Percentiles rank a stretch among this genome's conserved stretches.
phyloP scores from a whole-genome alignment of 768 basidiomycete species.

The Pulveroboletus sp. region DNA sequence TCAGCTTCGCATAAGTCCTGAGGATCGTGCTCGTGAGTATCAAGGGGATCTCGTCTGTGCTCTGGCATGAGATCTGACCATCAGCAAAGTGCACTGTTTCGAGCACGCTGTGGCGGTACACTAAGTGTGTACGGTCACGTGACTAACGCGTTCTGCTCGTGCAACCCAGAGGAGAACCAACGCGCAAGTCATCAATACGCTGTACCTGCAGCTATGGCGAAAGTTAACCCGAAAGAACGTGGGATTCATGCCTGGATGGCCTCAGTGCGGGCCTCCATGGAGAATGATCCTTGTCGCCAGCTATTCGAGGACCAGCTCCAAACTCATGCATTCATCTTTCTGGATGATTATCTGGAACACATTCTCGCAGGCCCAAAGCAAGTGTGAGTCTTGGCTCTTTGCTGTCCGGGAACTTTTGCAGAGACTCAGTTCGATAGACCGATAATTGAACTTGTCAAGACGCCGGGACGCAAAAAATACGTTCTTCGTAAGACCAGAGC shows the following conservation, averaged over 20 bases:
- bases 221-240: conserved; percentile 10
- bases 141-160: conserved; percentile 21
- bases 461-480: conserved; percentile 69
- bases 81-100: too few relatives aligned
- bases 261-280: conserved; percentile 62
- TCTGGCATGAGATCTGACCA: conserved; percentile 19
- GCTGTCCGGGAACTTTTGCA: neutral
- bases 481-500: conserved; percentile 47
- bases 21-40: conserved; percentile 1
- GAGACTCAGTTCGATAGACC: conserved; percentile 38
- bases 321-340: conserved; percentile 70
- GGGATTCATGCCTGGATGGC: conserved; percentile 71
- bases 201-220: conserved; percentile 7
- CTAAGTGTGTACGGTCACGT: conserved; percentile 18
- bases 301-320: conserved; percentile 71
- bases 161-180: neutral
- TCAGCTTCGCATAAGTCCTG: conserved; percentile 45
- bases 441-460: conserved; percentile 78
- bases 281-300: conserved; percentile 65
- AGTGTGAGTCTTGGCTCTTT: conserved; percentile 43
- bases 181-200: neutral
- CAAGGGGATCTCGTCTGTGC: neutral
- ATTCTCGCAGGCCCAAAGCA: conserved; percentile 63
- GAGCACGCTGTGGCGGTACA: neutral
- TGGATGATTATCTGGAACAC: conserved; percentile 71